Percentiles rank a stretch among this genome's conserved stretches.
Evolutionary conservation across 139 green algal species (phyloP).

Genomic region (Asterochloris erici): DNA sequence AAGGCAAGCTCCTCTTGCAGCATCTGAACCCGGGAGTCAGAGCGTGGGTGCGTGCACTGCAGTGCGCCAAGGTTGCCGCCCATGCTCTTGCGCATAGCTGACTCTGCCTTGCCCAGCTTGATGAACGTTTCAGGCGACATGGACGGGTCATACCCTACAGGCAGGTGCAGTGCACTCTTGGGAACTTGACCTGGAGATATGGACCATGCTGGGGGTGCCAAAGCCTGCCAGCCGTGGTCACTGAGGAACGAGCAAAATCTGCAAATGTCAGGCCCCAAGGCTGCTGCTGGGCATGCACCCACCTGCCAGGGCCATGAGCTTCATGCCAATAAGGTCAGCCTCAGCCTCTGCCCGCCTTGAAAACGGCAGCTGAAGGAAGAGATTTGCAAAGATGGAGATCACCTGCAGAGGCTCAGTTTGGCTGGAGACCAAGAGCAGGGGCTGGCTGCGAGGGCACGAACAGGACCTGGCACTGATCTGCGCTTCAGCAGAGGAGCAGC

Average conservation of each 20-base stretch:
- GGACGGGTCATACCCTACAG: neutral
- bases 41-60: constrained; percentile 34
- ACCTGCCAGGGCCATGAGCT: constrained; percentile 50
- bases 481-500: too few relatives aligned
- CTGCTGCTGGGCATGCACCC: constrained; percentile 17
- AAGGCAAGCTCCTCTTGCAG: constrained; percentile 39
- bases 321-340: constrained; percentile 53
- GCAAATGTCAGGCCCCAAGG: too few relatives aligned
- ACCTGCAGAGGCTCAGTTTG: neutral
- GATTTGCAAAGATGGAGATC: constrained; percentile 32
- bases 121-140: constrained; percentile 37
- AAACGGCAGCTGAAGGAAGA: constrained; percentile 39
- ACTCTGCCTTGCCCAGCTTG: constrained; percentile 19
- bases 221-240: too few relatives aligned
- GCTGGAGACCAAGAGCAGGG: too few relatives aligned
- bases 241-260: too few relatives aligned
- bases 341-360: constrained; percentile 42
- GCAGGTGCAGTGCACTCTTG: neutral
- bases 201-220: too few relatives aligned
- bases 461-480: too few relatives aligned
- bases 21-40: constrained; percentile 30
- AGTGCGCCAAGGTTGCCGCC: constrained; percentile 26
- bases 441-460: too few relatives aligned
- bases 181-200: neutral
- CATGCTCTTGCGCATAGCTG: constrained; percentile 10